These are phyloP conservation scores for Starmerella asiatica DNA, from an alignment of 805 yeast genomes.

Conservation along the genomic window DNA sequence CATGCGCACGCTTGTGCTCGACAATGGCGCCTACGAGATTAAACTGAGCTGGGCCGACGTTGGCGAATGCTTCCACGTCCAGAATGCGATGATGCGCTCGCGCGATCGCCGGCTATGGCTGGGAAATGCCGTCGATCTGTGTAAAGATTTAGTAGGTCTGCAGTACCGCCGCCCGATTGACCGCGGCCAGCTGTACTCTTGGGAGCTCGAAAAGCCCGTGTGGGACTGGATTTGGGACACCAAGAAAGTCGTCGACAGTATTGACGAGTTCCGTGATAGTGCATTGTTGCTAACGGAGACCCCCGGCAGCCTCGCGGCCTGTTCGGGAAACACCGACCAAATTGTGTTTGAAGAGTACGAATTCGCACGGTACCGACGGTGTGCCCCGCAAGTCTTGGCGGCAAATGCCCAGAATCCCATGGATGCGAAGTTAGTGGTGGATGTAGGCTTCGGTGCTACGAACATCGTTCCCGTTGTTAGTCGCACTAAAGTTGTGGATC, in stretches of 20 bases:
- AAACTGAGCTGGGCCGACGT: constrained; percentile 43
- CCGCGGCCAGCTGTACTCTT: constrained; percentile 73
- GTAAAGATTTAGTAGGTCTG: constrained; percentile 64
- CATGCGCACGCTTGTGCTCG: constrained; percentile 42
- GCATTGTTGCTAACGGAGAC: constrained; percentile 65
- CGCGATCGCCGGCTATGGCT: constrained; percentile 60
- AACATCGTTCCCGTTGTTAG: constrained; percentile 77
- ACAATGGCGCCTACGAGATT: constrained; percentile 78
- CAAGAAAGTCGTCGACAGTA: constrained; percentile 6
- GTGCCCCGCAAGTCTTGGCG: constrained; percentile 29
- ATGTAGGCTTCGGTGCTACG: constrained; percentile 77
- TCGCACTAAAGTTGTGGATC: constrained; percentile 67
- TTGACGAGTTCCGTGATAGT: constrained; percentile 35
- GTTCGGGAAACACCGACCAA: constrained; percentile 78
- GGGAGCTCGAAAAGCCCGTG: constrained; percentile 78
- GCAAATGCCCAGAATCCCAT: constrained; percentile 14
- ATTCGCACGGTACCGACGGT: constrained; percentile 53
- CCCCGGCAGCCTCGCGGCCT: constrained; percentile 66
- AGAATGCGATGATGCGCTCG: constrained; percentile 62
- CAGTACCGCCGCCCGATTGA: constrained; percentile 71
- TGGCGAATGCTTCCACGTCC: constrained; percentile 36
- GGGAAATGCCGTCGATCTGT: constrained; percentile 52
- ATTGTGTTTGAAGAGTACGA: constrained; percentile 90
- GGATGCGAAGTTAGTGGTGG: constrained; percentile 70
- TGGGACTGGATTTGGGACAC: constrained; percentile 70